These are phyloP conservation scores for Zalaria obscura DNA, from an alignment of 2,329 filamentous ascomycete genomes.

Conservation along the genomic window DNA sequence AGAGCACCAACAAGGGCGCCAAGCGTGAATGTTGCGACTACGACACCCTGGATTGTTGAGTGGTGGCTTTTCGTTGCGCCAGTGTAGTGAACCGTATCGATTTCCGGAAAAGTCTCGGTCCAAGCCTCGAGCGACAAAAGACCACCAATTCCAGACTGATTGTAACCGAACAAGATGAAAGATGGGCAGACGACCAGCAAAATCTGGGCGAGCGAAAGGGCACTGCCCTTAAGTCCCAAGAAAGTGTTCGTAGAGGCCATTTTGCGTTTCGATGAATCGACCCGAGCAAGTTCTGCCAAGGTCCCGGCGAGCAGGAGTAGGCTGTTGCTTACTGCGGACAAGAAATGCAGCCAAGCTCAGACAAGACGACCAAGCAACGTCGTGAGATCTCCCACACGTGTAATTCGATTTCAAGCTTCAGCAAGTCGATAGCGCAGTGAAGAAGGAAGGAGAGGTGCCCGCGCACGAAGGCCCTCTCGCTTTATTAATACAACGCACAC, in stretches of 20 bases:
- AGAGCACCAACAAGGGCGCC: constrained; percentile 33
- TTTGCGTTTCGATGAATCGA: too few relatives aligned
- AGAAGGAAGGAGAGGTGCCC: too few relatives aligned
- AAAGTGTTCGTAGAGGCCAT: background rate
- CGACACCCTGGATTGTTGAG: constrained; percentile 30
- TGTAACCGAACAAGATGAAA: constrained; percentile 38
- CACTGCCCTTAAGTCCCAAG: constrained; percentile 9
- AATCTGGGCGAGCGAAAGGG: constrained; percentile 15
- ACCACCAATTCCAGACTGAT: constrained; percentile 36
- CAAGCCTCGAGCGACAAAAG: constrained; percentile 26
- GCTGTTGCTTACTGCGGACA: too few relatives aligned
- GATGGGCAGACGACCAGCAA: constrained; percentile 24
- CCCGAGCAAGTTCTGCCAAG: too few relatives aligned
- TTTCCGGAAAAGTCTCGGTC: constrained; percentile 32
- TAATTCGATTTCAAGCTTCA: too few relatives aligned
- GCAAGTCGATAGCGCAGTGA: too few relatives aligned
- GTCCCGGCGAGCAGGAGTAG: too few relatives aligned
- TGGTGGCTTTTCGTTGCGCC: constrained; percentile 29
- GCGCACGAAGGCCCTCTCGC: too few relatives aligned
- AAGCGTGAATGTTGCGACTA: constrained; percentile 30
- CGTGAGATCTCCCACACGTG: too few relatives aligned
- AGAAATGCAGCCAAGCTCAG: too few relatives aligned
- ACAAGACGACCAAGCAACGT: too few relatives aligned
- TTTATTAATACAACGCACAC: too few relatives aligned
- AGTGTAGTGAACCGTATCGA: constrained; percentile 27